Base-by-base conservation (phyloP, 2,329 filamentous ascomycete species). In the Diplodia seriata region DNA sequence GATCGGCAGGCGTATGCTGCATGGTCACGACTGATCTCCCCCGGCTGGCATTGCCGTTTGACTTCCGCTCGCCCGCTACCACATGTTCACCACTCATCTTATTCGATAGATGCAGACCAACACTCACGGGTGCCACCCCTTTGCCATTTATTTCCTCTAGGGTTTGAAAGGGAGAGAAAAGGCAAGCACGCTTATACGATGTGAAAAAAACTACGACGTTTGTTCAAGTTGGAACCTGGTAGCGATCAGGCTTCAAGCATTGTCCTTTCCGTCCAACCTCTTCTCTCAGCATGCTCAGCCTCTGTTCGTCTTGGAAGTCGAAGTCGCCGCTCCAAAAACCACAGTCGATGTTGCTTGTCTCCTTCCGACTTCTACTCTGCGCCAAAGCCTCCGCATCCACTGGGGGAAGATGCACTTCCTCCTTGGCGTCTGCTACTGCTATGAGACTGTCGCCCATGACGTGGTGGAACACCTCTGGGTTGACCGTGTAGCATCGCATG, bases 381-480 rank as follows among this genome's bases (percentile, higher is more conserved):
- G 68, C 69, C 66, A 76, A 72, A 12, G 75, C 77, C 5, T 75
- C 74, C 12, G 73, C 67, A 49, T 79, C 77, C 9, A 79, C 76
- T 4, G 77, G 77, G 3, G 77, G 76, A 5, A 77, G 70, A 31
- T 36, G 26, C 5, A 63, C 40, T 11, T 71, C 71, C 43, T 73
- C 73, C 7, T 78, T 73, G 6, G 74, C 70, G 54, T 74, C 69
- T 11, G 72, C 71, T 3, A 64, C 62, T 9, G 77, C 79, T 26
- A 82, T 81, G 63, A 79, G 74, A 29, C 76, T 79, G 33, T 72
- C 72, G 0, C 77, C 78, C 11, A 78, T 77, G 74, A 80, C 76
- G 68, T 82, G 81, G 65, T 82, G 80, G 70, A 82, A 81, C 0
- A 82, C 72, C 68, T 82, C 81, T 0, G 81, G 79, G 67, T 81